Evolutionary conservation across 306 rosid genomes (phyloP).

Genomic region (Quercus mongolica): DNA sequence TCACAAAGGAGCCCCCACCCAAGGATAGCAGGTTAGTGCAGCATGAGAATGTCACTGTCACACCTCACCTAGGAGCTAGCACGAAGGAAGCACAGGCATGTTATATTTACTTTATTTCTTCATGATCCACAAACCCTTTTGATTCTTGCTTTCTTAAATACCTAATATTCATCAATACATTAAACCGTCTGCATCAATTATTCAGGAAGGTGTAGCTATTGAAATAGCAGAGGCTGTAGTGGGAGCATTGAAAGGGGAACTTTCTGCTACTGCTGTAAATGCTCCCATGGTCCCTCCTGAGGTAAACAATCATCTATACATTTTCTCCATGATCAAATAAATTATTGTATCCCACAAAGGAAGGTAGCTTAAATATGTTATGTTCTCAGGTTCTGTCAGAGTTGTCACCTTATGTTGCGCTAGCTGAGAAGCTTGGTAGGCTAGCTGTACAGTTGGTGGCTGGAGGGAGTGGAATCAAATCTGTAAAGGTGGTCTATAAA

Average conservation of each 20-base stretch:
- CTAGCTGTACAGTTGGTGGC: constrained; percentile 73
- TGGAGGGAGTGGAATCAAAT: constrained; percentile 68
- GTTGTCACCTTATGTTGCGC: constrained; percentile 64
- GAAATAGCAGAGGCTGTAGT: constrained; percentile 96
- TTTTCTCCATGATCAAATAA: background rate
- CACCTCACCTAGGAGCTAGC: constrained; percentile 98
- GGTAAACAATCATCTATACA: constrained; percentile 30
- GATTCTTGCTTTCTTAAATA: background rate
- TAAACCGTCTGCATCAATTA: background rate
- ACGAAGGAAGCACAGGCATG: constrained; percentile 92
- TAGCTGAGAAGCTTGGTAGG: constrained; percentile 83
- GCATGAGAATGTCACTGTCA: constrained; percentile 72
- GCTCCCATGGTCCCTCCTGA: constrained; percentile 98
- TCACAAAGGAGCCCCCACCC: constrained; percentile 82
- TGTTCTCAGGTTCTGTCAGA: constrained; percentile 63
- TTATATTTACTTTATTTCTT: background rate
- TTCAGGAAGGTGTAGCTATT: constrained; percentile 92
- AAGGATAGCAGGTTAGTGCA: constrained; percentile 73
- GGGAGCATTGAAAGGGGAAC: constrained; percentile 89
- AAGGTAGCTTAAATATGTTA: background rate
- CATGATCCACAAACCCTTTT: background rate
- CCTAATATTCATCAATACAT: background rate
- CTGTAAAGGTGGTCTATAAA: constrained; percentile 56
- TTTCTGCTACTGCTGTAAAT: constrained; percentile 95
- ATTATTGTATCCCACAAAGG: background rate